Conservation (phyloP, 2,329 filamentous ascomycete species). For the Cylindrodendrum hubeiense region DNA sequence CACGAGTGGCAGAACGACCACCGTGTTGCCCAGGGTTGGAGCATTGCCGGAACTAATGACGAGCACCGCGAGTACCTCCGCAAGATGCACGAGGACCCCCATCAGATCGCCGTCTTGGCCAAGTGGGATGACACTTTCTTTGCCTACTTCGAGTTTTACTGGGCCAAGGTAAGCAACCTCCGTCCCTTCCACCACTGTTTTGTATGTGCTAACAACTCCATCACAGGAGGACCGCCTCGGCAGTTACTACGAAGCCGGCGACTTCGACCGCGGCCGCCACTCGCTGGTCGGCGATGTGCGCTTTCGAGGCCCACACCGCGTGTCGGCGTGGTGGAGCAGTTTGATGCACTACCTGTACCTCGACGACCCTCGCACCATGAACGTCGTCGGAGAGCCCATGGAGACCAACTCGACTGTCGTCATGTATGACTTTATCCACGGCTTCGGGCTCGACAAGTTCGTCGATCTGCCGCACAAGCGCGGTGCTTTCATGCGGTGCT, state of each 20-base stretch:
- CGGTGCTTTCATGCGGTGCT: conserved; percentile 74
- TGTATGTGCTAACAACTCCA: not conserved
- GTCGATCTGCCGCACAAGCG: conserved; percentile 80
- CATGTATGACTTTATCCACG: conserved; percentile 80
- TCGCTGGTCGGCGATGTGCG: conserved; percentile 69
- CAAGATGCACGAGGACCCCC: conserved; percentile 76
- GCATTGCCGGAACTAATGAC: conserved; percentile 80
- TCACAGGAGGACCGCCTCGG: conserved; percentile 66
- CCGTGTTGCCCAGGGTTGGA: conserved; percentile 84
- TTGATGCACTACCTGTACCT: conserved; percentile 74
- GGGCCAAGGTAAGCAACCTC: conserved; percentile 67
- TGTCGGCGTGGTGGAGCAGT: conserved; percentile 72
- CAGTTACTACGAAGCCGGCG: conserved; percentile 66
- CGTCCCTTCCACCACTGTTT: not conserved
- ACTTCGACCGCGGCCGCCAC: conserved; percentile 71
- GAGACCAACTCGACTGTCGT: conserved; percentile 77
- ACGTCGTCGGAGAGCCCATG: conserved; percentile 78
- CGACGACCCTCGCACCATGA: conserved; percentile 69
- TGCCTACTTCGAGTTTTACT: conserved; percentile 86
- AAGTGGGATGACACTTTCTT: conserved; percentile 79
- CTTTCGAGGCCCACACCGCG: conserved; percentile 71
- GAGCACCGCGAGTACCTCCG: conserved; percentile 80
- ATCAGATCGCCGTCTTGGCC: conserved; percentile 77
- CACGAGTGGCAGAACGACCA: conserved; percentile 88
- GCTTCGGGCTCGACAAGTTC: conserved; percentile 78